Conservation (phyloP, 345 rosid species). For the Syzygium jambos region DNA sequence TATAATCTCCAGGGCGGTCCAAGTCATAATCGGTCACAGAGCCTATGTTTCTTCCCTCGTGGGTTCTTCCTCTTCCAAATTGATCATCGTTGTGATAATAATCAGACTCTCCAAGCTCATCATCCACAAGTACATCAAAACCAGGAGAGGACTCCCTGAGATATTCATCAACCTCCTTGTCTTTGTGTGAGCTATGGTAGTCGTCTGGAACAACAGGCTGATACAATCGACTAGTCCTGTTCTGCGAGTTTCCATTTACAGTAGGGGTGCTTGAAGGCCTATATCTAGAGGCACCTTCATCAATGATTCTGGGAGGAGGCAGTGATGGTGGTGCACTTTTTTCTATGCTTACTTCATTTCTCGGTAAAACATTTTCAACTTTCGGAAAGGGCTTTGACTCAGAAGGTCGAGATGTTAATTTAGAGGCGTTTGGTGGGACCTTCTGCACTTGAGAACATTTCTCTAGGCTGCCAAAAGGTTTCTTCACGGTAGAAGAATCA, state of each 20-base stretch:
- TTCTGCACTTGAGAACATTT: slow-evolving; percentile 27
- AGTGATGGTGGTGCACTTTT: slow-evolving; percentile 15
- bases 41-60: slow-evolving; percentile 42
- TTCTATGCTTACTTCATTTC: slow-evolving; percentile 20
- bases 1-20: slow-evolving; percentile 33
- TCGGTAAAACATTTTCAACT: slow-evolving; percentile 15
- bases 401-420: slow-evolving; percentile 13
- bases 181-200: slow-evolving; percentile 32
- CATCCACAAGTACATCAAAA: slow-evolving; percentile 94
- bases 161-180: slow-evolving; percentile 58
- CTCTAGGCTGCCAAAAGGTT: slow-evolving; percentile 21
- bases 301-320: slow-evolving; percentile 4
- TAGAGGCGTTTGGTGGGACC: slow-evolving; percentile 19
- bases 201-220: slow-evolving; percentile 42
- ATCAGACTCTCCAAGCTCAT: slow-evolving; percentile 58
- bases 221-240: slow-evolving; percentile 30
- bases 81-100: slow-evolving; percentile 68
- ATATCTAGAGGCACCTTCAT: slow-evolving; percentile 35
- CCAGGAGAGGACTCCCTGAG: slow-evolving; percentile 92
- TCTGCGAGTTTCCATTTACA: slow-evolving; percentile 24
- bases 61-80: slow-evolving; percentile 42
- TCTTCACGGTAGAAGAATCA: slow-evolving; percentile 27
- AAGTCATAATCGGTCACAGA: slow-evolving; percentile 49
- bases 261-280: slow-evolving; percentile 18
- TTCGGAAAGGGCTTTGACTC: slow-evolving; percentile 24